Percentiles rank a stretch among this genome's conserved stretches.
Evolutionary conservation across 2,329 filamentous ascomycete genomes (phyloP).

Genomic region (Aspergillus sp.): DNA sequence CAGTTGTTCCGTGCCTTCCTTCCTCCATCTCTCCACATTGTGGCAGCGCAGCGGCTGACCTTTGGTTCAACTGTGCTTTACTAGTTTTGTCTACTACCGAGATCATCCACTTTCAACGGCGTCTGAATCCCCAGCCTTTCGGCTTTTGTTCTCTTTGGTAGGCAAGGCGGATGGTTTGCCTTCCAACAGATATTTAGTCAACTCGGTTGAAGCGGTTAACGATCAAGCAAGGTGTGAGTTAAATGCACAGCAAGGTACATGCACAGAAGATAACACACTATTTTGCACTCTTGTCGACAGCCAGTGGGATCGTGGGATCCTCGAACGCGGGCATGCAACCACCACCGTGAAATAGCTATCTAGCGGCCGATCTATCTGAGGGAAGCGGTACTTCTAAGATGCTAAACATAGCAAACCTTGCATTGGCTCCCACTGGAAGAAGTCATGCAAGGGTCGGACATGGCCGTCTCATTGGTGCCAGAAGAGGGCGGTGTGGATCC

Average conservation of each 20-base stretch:
- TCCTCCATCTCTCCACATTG: conserved; percentile 4
- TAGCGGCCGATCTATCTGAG: conserved; percentile 22
- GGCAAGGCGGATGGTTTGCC: neutral
- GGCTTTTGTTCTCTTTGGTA: no score
- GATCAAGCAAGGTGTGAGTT: neutral
- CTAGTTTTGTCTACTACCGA: neutral
- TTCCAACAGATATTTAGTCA: neutral
- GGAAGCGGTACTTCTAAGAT: conserved; percentile 12
- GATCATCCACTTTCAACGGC: neutral
- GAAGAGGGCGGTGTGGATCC: conserved; percentile 6
- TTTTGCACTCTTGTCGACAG: neutral
- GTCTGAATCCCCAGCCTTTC: neutral
- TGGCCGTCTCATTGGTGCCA: conserved; percentile 12
- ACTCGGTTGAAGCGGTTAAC: neutral
- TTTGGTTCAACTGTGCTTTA: neutral
- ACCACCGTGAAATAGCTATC: no score
- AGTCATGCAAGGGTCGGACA: conserved; percentile 13
- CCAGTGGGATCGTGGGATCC: neutral
- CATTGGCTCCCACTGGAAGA: conserved; percentile 18
- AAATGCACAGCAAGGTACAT: neutral
- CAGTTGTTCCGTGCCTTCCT: neutral
- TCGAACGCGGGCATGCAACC: no score
- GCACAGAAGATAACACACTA: neutral
- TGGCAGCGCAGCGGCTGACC: conserved; percentile 3
- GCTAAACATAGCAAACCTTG: conserved; percentile 30